Evolutionary conservation across 139 green algal genomes (phyloP).

Genomic region (Raphidocelis subcapitata): DNA sequence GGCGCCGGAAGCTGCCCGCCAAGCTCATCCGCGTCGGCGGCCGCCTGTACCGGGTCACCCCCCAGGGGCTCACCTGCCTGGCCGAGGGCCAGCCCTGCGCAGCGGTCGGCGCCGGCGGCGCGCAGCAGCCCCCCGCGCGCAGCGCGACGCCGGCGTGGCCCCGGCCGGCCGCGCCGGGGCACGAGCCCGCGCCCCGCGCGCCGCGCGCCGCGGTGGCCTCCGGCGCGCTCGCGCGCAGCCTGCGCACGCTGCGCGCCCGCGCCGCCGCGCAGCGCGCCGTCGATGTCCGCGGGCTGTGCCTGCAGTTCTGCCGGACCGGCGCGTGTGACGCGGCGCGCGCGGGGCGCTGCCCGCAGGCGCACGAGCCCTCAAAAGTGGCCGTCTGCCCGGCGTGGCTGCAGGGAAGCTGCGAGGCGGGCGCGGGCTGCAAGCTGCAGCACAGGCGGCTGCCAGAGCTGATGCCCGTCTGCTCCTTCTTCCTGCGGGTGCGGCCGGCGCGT

Average conservation of each 20-base stretch:
- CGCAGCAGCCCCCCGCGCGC: not conserved
- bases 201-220: not conserved
- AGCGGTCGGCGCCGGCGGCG: not conserved
- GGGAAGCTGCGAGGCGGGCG: slow-evolving; percentile 39
- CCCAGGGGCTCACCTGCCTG: slow-evolving; percentile 1
- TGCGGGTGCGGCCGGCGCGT: slow-evolving; percentile 39
- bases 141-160: not conserved
- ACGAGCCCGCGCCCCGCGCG: too few species aligned
- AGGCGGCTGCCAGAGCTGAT: slow-evolving; percentile 57
- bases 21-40: slow-evolving; percentile 17
- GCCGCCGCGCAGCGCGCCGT: slow-evolving; percentile 11
- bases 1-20: not conserved
- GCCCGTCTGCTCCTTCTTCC: slow-evolving; percentile 70
- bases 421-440: slow-evolving; percentile 57
- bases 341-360: slow-evolving; percentile 34
- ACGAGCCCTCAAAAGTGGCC: slow-evolving; percentile 60
- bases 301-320: slow-evolving; percentile 39
- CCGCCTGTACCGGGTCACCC: slow-evolving; percentile 8
- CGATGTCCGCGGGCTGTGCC: slow-evolving; percentile 21
- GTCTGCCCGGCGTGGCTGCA: slow-evolving; percentile 68
- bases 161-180: not conserved
- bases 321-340: slow-evolving; percentile 16
- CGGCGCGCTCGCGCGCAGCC: slow-evolving; percentile 21
- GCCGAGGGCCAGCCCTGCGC: not conserved
- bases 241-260: slow-evolving; percentile 21